Evolutionary conservation across 1,284 basidiomycete genomes (phyloP).

Genomic region (Exobasidium rhododendri): DNA sequence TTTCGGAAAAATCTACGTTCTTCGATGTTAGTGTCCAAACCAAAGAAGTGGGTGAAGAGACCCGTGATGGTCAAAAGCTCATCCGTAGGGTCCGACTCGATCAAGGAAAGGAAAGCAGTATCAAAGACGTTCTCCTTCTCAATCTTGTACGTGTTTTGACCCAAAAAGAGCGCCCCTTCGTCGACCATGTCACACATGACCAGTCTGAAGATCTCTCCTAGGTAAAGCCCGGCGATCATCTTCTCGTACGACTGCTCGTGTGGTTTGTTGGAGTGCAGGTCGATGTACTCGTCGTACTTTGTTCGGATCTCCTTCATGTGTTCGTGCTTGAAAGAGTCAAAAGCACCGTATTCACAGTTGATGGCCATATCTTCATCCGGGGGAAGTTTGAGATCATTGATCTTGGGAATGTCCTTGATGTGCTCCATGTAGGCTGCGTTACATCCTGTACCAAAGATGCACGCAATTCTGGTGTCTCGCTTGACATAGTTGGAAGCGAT

Average conservation of each 20-base stretch:
- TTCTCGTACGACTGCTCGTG: constrained; percentile 94
- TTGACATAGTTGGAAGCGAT: constrained; percentile 96
- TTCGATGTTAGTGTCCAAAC: constrained; percentile 47
- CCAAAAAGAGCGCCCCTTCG: constrained; percentile 91
- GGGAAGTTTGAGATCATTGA: constrained; percentile 69
- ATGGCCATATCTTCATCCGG: constrained; percentile 81
- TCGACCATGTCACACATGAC: constrained; percentile 94
- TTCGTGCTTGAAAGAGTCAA: constrained; percentile 93
- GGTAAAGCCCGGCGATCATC: constrained; percentile 95
- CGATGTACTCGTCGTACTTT: constrained; percentile 88
- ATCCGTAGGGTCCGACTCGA: constrained; percentile 98
- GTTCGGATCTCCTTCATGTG: constrained; percentile 74
- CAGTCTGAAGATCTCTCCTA: constrained; percentile 91
- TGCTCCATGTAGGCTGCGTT: constrained; percentile 85
- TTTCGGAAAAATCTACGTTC: constrained; percentile 58
- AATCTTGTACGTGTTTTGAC: constrained; percentile 93
- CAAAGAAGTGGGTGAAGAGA: constrained; percentile 67
- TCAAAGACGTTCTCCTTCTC: constrained; percentile 89
- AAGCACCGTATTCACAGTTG: constrained; percentile 96
- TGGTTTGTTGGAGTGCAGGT: constrained; percentile 92
- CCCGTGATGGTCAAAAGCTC: constrained; percentile 93
- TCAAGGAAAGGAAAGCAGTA: constrained; percentile 91
- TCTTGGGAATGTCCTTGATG: constrained; percentile 71
- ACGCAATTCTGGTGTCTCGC: constrained; percentile 82
- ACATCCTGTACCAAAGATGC: constrained; percentile 97